phyloP scores from a whole-genome alignment of 1,284 basidiomycete genomes.

The Cutaneotrichosporon sp. region DNA sequence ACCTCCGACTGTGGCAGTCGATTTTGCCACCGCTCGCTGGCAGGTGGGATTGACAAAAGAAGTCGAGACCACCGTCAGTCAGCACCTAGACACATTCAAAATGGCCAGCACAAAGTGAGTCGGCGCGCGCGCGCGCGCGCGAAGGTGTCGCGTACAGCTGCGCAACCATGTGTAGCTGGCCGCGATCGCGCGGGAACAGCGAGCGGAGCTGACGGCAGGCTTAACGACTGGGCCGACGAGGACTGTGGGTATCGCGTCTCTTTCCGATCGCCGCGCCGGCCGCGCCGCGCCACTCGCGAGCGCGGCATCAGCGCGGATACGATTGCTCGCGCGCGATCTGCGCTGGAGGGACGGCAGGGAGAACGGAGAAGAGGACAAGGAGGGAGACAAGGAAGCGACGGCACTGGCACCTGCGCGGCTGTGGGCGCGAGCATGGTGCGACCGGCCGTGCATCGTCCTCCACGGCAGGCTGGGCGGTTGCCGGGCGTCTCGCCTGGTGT shows the following conservation, averaged over 20 bases:
- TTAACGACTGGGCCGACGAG: constrained; percentile 29
- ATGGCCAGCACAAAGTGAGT: constrained; percentile 18
- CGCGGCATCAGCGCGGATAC: too few relatives aligned
- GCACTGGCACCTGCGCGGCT: too few relatives aligned
- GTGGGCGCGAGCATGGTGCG: too few relatives aligned
- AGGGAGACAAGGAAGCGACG: too few relatives aligned
- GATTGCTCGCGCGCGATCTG: too few relatives aligned
- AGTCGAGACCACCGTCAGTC: background rate
- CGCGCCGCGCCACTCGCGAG: background rate
- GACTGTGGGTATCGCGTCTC: constrained; percentile 17
- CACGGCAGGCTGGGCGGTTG: too few relatives aligned
- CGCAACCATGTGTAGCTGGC: background rate
- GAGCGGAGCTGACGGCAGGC: constrained; percentile 15
- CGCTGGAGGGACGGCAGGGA: too few relatives aligned
- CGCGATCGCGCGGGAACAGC: background rate
- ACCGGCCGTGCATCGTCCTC: too few relatives aligned
- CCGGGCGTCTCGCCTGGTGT: too few relatives aligned
- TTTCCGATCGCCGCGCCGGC: background rate
- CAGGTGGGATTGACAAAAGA: constrained; percentile 9
- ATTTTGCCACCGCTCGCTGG: constrained; percentile 14
- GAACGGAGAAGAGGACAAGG: too few relatives aligned
- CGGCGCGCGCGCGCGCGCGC: background rate
- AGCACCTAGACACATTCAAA: constrained; percentile 1
- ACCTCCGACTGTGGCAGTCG: background rate
- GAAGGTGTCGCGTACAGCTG: background rate